Evolutionary conservation across 257 asterid genomes (phyloP), one percentile per base, ranked within the genome.

Genomic region (Handroanthus guayacan): DNA sequence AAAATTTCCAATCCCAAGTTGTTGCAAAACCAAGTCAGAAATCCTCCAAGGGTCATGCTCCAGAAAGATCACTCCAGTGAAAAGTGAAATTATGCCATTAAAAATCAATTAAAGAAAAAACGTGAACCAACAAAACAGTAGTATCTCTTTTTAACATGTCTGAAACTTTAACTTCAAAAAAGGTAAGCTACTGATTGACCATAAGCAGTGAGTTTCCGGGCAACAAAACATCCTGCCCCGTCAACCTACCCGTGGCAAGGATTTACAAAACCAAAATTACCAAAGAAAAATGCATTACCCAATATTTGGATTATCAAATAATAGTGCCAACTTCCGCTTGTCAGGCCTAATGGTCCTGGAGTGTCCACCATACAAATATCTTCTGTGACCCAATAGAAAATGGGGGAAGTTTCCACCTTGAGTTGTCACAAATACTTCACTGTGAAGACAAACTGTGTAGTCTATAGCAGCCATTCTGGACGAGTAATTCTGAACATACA

Each of bases 341-440:
- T 95, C 98, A 38, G 99, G 99, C 82, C 80, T 87, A 74, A 95
- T 90, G 14, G 99, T 91, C 84, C 93, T 89, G 52, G 98, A 90
- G 86, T 95, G 99, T 67, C 99, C 99, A 58, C 96, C 97, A 71
- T 90, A 90, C 62, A 91, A 76, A 77, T 87, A 93, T 82, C 99
- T 91, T 80, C 99, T 87, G 80, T 95, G 99, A 62, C 98, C 99
- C 90, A 95, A 78, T 69, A 95, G 91, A 79, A 95, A 95, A 75
- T 95, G 99, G 37, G 98, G 99, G 71, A 95, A 95, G 79, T 95
- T 95, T 55, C 99, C 99, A 62, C 99, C 99, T 83, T 95, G 99
- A 65, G 99, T 95, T 38, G 98, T 91, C 58, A 93, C 99, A 82
- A 95, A 95, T 77, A 95, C 99, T 86, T 95, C 99, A 82, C 99